These are phyloP conservation scores for Fragilaria radians DNA, from an alignment of 108 stramenopile genomes.

Conservation along the genomic window DNA sequence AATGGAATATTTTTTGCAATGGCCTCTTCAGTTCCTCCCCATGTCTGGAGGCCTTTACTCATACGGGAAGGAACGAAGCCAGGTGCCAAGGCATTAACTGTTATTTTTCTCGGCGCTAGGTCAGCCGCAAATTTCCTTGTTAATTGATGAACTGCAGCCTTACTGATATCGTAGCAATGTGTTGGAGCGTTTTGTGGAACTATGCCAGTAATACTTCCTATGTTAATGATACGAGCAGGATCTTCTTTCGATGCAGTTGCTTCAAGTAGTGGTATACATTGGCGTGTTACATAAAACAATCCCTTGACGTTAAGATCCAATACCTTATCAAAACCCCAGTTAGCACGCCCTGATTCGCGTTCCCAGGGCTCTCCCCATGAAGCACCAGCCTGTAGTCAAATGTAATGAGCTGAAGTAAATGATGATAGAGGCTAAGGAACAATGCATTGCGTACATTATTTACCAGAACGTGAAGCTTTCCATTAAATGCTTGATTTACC, in stretches of 20 bases:
- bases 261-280: conserved; percentile 79
- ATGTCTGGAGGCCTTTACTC: conserved; percentile 65
- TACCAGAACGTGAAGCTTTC: conserved; percentile 66
- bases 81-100: conserved; percentile 89
- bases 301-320: conserved; percentile 91
- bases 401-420: neutral
- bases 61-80: conserved; percentile 86
- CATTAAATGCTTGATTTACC: conserved; percentile 43
- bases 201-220: conserved; percentile 88
- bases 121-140: conserved; percentile 89
- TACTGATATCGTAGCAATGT: conserved; percentile 90
- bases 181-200: conserved; percentile 84
- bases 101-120: conserved; percentile 71
- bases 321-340: conserved; percentile 94
- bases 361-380: conserved; percentile 61
- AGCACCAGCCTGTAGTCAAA: conserved; percentile 30
- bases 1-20: conserved; percentile 61
- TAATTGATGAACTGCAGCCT: conserved; percentile 89
- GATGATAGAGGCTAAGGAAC: neutral
- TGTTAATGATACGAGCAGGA: conserved; percentile 87
- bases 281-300: conserved; percentile 84
- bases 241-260: conserved; percentile 38
- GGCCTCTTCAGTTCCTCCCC: conserved; percentile 41
- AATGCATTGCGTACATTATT: conserved; percentile 47
- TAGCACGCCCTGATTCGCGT: conserved; percentile 70